phyloP scores from a whole-genome alignment of 2,329 filamentous ascomycete genomes.

The Aspergillus sp. region DNA sequence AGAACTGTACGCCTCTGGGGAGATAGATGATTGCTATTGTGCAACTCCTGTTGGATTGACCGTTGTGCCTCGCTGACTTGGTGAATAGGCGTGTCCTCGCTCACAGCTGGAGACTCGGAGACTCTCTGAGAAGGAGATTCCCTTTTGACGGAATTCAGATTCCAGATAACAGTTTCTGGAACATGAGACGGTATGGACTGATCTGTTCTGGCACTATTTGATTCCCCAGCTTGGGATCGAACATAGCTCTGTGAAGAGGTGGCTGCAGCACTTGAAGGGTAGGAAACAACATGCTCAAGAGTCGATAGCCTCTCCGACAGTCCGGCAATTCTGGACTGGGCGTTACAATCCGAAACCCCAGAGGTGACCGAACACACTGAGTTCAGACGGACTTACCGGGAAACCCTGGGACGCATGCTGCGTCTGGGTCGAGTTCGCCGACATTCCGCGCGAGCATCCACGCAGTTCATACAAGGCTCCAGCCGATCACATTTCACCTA shows the following conservation, averaged over 20 bases:
- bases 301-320: neutral
- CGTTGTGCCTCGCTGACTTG: neutral
- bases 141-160: neutral
- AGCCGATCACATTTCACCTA: conserved; percentile 6
- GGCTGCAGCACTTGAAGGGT: neutral
- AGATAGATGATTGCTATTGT: neutral
- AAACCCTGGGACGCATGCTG: neutral
- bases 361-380: neutral
- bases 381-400: neutral
- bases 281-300: neutral
- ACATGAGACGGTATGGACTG: neutral
- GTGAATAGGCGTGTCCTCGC: neutral
- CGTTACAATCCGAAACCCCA: neutral
- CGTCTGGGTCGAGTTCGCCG: neutral
- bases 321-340: neutral
- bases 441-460: neutral
- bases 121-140: neutral
- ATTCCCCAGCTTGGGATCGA: too few species aligned
- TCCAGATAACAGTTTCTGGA: neutral
- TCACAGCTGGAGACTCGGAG: neutral
- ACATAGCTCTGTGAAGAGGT: neutral
- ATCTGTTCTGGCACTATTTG: neutral
- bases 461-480: conserved; percentile 5
- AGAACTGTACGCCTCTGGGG: neutral
- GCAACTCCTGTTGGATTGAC: neutral